phyloP scores from a whole-genome alignment of 495 filamentous ascomycete genomes.

The Aspergillus saccharolyticus region DNA sequence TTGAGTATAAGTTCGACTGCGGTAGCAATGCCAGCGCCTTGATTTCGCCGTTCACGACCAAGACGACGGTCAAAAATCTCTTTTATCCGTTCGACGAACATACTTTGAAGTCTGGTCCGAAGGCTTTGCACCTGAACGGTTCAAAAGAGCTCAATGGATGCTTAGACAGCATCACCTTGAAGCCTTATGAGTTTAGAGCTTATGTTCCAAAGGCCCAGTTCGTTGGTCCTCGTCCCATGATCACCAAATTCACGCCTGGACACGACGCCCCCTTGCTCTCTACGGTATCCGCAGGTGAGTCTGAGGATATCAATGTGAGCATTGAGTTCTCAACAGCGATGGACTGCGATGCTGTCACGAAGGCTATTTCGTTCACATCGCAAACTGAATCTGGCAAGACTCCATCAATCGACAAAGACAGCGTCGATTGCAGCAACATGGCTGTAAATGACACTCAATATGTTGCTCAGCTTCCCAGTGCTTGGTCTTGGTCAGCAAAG shows the following conservation, averaged over 20 bases:
- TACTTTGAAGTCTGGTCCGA: conserved; percentile 36
- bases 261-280: conserved; percentile 59
- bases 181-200: conserved; percentile 57
- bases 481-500: conserved; percentile 52
- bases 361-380: conserved; percentile 50
- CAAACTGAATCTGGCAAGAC: conserved; percentile 39
- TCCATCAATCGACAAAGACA: conserved; percentile 37
- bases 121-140: conserved; percentile 39
- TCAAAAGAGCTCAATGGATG: conserved; percentile 52
- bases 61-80: conserved; percentile 59
- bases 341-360: conserved; percentile 54
- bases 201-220: conserved; percentile 54
- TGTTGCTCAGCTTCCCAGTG: conserved; percentile 48
- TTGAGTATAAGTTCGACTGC: conserved; percentile 60
- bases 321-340: conserved; percentile 60
- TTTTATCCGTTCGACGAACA: conserved; percentile 60
- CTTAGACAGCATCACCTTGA: conserved; percentile 46
- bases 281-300: conserved; percentile 34
- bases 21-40: conserved; percentile 41
- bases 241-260: conserved; percentile 60
- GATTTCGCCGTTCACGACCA: conserved; percentile 53
- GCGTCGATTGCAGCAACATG: conserved; percentile 40
- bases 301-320: conserved; percentile 45
- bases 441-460: conserved; percentile 21
- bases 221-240: conserved; percentile 53